Conservation (phyloP, 345 rosid genomes). For the Aquilaria malaccensis region DNA sequence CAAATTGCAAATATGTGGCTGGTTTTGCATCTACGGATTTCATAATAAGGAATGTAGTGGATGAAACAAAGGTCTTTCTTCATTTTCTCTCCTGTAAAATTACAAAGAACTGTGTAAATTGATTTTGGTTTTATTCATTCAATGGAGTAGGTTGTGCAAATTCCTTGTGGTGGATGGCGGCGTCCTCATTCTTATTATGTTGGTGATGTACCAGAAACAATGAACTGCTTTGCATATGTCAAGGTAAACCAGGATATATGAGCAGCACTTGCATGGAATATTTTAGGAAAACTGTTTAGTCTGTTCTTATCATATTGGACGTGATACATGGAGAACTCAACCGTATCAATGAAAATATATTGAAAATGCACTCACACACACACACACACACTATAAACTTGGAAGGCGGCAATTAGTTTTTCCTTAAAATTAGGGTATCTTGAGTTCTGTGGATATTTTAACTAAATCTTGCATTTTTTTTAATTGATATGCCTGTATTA, state of each 20-base stretch:
- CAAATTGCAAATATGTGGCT: conserved; percentile 58
- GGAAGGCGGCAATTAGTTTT: too few relatives aligned
- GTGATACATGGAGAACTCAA: too few relatives aligned
- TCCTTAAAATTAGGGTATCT: too few relatives aligned
- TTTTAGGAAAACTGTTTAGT: background rate
- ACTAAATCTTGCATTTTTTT: too few relatives aligned
- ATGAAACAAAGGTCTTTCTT: conserved; percentile 62
- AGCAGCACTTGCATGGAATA: background rate
- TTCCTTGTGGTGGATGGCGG: conserved; percentile 99
- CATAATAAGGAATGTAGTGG: conserved; percentile 67
- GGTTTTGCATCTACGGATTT: conserved; percentile 93
- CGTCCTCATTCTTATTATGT: conserved; percentile 88
- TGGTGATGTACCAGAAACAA: conserved; percentile 66
- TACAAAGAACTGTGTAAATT: too few relatives aligned
- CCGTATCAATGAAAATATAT: too few relatives aligned
- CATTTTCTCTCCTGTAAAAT: conserved; percentile 8
- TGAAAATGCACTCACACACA: too few relatives aligned
- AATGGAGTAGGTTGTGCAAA: conserved; percentile 69
- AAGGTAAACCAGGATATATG: conserved; percentile 48
- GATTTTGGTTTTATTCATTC: conserved; percentile 15
- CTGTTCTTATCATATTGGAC: background rate
- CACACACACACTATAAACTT: too few relatives aligned
- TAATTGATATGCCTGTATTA: too few relatives aligned
- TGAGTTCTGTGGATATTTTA: too few relatives aligned
- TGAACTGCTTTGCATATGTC: conserved; percentile 78